phyloP scores from a whole-genome alignment of 129 eudicot genomes.

The Helichrysum umbraculigerum region DNA sequence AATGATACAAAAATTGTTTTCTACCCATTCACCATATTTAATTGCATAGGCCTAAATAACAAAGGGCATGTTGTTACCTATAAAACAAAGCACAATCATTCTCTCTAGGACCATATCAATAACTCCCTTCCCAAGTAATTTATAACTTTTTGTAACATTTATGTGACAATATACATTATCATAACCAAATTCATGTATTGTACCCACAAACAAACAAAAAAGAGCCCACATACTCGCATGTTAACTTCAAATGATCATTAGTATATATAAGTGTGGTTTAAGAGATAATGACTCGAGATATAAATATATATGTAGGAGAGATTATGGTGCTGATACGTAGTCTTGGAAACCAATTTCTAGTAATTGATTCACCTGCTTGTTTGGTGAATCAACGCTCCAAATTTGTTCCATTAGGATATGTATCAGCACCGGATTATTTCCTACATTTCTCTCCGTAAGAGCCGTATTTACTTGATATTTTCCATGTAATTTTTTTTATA shows the following conservation, averaged over 20 bases:
- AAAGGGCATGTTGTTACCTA: constrained; percentile 27
- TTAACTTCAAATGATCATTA: constrained; percentile 15
- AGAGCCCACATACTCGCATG: constrained; percentile 20
- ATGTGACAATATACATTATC: not conserved
- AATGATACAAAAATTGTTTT: constrained; percentile 32
- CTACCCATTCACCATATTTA: constrained; percentile 24
- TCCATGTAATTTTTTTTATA: not conserved
- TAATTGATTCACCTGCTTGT: too few species aligned
- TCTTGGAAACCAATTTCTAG: too few species aligned
- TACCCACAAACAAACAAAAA: constrained; percentile 22
- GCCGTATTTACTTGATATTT: not conserved
- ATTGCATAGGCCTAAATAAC: constrained; percentile 29
- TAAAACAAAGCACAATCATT: constrained; percentile 35
- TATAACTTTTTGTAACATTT: not conserved
- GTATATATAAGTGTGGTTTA: not conserved
- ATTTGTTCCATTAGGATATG: too few species aligned
- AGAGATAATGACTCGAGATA: not conserved
- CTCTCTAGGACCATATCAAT: constrained; percentile 27
- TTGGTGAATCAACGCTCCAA: too few species aligned
- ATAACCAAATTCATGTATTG: not conserved
- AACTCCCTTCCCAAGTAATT: constrained; percentile 22
- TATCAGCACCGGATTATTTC: too few species aligned
- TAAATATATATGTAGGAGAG: not conserved
- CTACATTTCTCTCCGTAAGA: too few species aligned
- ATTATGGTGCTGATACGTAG: not conserved